A percentile compares a stretch with the other conserved stretches of the same genome.
Evolutionary conservation across 495 filamentous ascomycete species (phyloP).

Genomic region (Penicillium canescens): DNA sequence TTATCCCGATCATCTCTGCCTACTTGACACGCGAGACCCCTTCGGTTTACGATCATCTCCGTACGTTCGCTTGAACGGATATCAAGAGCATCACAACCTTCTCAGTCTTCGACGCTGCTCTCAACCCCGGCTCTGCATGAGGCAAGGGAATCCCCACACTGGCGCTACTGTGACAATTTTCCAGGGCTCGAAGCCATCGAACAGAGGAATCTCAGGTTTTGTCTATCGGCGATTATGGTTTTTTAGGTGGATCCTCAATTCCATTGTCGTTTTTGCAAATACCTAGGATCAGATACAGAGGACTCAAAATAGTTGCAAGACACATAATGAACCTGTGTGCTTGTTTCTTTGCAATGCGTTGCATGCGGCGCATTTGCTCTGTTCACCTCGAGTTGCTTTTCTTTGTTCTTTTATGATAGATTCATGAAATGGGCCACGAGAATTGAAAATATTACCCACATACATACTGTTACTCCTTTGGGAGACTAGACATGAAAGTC

Average conservation of each 20-base stretch:
- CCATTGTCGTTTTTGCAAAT: conserved; percentile 26
- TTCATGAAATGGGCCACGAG: conserved; percentile 45
- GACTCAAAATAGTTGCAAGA: conserved; percentile 35
- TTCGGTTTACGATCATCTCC: conserved; percentile 10
- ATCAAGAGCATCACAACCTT: conserved; percentile 7
- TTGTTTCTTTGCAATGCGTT: conserved; percentile 27
- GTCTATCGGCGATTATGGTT: conserved; percentile 16
- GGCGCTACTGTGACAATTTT: conserved; percentile 26
- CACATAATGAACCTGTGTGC: conserved; percentile 34
- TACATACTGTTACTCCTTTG: background rate
- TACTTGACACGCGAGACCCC: conserved; percentile 8
- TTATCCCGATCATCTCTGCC: conserved; percentile 14
- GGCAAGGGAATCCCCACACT: conserved; percentile 11
- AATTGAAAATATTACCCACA: conserved; percentile 31
- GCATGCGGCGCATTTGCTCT: conserved; percentile 34
- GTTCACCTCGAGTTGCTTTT: conserved; percentile 43
- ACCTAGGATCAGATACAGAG: conserved; percentile 27
- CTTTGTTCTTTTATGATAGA: conserved; percentile 47
- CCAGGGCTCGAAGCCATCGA: conserved; percentile 29
- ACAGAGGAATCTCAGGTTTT: conserved; percentile 20
- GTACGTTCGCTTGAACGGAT: conserved; percentile 13
- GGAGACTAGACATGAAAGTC: background rate
- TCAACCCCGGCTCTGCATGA: conserved; percentile 16
- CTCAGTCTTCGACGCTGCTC: conserved; percentile 13
- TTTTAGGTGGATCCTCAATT: conserved; percentile 9